These are phyloP conservation scores for Hygrocybe punicea DNA, from an alignment of 768 basidiomycete genomes.

Conservation along the genomic window DNA sequence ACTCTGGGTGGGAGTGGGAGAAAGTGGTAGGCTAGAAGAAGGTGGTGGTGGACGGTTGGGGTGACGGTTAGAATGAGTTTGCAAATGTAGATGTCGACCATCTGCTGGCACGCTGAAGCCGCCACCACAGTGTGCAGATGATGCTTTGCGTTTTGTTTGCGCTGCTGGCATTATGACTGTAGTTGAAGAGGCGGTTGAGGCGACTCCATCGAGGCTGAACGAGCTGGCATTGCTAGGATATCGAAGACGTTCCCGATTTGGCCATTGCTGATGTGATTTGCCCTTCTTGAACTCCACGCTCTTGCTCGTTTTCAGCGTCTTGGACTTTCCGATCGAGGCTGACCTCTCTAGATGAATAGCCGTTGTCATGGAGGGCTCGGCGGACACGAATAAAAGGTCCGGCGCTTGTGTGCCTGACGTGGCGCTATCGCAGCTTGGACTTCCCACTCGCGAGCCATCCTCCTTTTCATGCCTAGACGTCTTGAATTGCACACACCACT, in stretches of 20 bases:
- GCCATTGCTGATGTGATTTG: constrained; percentile 20
- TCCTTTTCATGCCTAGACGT: constrained; percentile 33
- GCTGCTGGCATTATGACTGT: constrained; percentile 13
- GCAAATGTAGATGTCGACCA: not conserved
- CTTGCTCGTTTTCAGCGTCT: constrained; percentile 57
- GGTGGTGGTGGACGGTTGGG: not conserved
- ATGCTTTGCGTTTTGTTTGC: constrained; percentile 9
- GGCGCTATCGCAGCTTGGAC: constrained; percentile 2
- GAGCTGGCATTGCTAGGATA: constrained; percentile 35
- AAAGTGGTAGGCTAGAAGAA: constrained; percentile 4
- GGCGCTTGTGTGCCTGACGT: constrained; percentile 4
- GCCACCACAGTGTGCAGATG: not conserved
- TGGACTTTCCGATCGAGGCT: constrained; percentile 34
- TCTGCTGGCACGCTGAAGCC: not conserved
- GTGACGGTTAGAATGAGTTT: not conserved
- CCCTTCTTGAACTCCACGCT: constrained; percentile 60
- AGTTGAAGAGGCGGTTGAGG: constrained; percentile 19
- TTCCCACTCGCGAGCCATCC: constrained; percentile 5
- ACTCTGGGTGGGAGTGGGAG: constrained; percentile 1
- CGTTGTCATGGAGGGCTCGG: constrained; percentile 19
- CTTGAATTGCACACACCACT: constrained; percentile 77
- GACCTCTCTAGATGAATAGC: constrained; percentile 36
- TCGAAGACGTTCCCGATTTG: constrained; percentile 37
- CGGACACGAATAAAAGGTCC: constrained; percentile 13
- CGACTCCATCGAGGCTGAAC: constrained; percentile 26